Conservation (phyloP, 2,329 filamentous ascomycete genomes). For the Stromatinia cepivora region DNA sequence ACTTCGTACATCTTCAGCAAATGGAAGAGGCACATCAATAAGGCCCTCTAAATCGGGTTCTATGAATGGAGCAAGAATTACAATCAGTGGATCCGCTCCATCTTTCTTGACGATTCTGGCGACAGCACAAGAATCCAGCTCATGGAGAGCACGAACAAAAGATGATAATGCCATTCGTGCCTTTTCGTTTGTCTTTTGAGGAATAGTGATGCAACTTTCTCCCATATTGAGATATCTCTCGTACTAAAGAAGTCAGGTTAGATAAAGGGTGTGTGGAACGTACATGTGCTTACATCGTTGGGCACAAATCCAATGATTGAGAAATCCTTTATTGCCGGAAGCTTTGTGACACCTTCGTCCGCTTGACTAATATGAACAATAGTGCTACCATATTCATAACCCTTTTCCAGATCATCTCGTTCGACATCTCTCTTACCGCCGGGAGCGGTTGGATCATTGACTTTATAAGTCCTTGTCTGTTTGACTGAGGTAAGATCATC, state of each 20-base stretch:
- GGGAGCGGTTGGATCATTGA: slow-evolving; percentile 71
- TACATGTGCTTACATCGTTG: slow-evolving; percentile 37
- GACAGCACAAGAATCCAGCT: slow-evolving; percentile 82
- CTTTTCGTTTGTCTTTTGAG: slow-evolving; percentile 75
- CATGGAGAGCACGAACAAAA: slow-evolving; percentile 81
- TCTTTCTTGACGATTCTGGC: slow-evolving; percentile 85
- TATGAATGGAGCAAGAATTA: slow-evolving; percentile 78
- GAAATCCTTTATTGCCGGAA: slow-evolving; percentile 73
- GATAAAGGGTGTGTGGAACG: background rate
- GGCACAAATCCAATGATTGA: slow-evolving; percentile 86
- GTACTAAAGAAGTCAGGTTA: slow-evolving; percentile 54
- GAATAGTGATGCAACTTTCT: slow-evolving; percentile 73
- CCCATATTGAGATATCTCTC: slow-evolving; percentile 85
- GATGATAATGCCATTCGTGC: slow-evolving; percentile 85
- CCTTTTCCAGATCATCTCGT: slow-evolving; percentile 82
- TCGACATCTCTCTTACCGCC: slow-evolving; percentile 82
- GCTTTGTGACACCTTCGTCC: slow-evolving; percentile 83
- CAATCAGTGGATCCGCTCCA: slow-evolving; percentile 71
- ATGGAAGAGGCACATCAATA: slow-evolving; percentile 86
- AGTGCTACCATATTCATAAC: slow-evolving; percentile 90
- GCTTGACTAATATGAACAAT: slow-evolving; percentile 85
- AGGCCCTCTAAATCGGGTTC: slow-evolving; percentile 80
- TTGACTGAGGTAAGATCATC: slow-evolving; percentile 67
- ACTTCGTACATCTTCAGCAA: slow-evolving; percentile 85
- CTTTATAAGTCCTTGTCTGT: slow-evolving; percentile 74